A percentile compares a stretch with the other conserved stretches of the same genome.
Evolutionary conservation across 495 filamentous ascomycete genomes (phyloP).

Genomic region (Annulohypoxylon stygium): DNA sequence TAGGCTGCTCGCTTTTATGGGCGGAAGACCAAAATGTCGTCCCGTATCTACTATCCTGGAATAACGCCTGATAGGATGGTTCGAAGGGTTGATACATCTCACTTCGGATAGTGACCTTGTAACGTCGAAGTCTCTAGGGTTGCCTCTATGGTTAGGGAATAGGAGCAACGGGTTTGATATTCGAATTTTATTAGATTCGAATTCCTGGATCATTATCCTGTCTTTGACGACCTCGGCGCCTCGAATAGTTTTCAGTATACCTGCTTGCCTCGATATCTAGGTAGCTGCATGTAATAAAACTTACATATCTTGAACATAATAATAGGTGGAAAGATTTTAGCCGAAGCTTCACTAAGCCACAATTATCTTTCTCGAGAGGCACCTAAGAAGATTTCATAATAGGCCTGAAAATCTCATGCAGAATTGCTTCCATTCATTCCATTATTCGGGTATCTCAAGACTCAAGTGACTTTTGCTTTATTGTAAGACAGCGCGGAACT

Average conservation of each 20-base stretch:
- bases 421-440: conserved; percentile 14
- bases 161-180: background rate
- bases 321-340: too few relatives aligned
- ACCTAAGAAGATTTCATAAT: too few relatives aligned
- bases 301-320: too few relatives aligned
- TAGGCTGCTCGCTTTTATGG: conserved; percentile 69
- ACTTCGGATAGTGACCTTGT: conserved; percentile 1
- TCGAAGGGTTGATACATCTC: conserved; percentile 72
- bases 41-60: conserved; percentile 98
- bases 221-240: too few relatives aligned
- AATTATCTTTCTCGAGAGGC: too few relatives aligned
- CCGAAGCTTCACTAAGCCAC: too few relatives aligned
- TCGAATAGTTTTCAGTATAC: too few relatives aligned
- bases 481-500: conserved; percentile 49
- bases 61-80: conserved; percentile 82
- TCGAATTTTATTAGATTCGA: background rate
- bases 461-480: conserved; percentile 21
- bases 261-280: background rate
- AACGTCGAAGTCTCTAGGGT: background rate
- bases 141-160: background rate
- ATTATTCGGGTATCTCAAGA: conserved; percentile 37
- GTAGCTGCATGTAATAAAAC: too few relatives aligned
- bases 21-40: conserved; percentile 79
- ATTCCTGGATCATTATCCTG: background rate
- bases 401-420: background rate